Percentiles rank a stretch among this genome's conserved stretches.
These are phyloP conservation scores for Nemania diffusa DNA, from an alignment of 2,329 filamentous ascomycete genomes.

Conservation along the genomic window DNA sequence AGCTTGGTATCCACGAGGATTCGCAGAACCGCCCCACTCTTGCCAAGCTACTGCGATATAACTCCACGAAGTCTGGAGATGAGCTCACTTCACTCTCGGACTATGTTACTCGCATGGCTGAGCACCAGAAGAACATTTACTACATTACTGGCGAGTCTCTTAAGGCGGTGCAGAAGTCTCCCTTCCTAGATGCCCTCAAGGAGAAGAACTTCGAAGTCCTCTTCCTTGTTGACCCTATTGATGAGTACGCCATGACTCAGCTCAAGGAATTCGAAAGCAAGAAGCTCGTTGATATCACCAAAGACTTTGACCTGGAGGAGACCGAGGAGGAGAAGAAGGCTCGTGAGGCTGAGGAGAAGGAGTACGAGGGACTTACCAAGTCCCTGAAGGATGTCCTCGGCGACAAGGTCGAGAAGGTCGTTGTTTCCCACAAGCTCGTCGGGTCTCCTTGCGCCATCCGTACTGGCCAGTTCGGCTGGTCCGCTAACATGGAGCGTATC, in stretches of 20 bases:
- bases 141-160: conserved; percentile 99
- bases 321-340: conserved; percentile 98
- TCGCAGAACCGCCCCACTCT: conserved; percentile 93
- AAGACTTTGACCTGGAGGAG: conserved; percentile 99
- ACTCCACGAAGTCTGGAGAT: conserved; percentile 98
- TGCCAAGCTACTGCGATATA: conserved; percentile 98
- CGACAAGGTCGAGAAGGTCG: conserved; percentile 99
- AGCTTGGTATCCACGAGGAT: conserved; percentile 99
- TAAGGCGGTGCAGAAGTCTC: conserved; percentile 97
- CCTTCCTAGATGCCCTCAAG: conserved; percentile 98
- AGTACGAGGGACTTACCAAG: conserved; percentile 95
- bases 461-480: conserved; percentile 99
- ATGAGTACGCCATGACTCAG: conserved; percentile 99
- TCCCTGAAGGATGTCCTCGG: conserved; percentile 98
- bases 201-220: conserved; percentile 99
- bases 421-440: conserved; percentile 97
- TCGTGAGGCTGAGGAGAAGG: conserved; percentile 97
- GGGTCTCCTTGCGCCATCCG: conserved; percentile 97
- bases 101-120: conserved; percentile 99
- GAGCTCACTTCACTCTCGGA: conserved; percentile 94
- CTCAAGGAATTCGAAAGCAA: conserved; percentile 99
- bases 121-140: conserved; percentile 99
- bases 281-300: conserved; percentile 99
- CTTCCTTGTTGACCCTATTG: conserved; percentile 99
- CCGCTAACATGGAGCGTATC: conserved; percentile 99